Base-by-base conservation (phyloP, 345 rosid genomes). In the Eutrema heterophyllum region DNA sequence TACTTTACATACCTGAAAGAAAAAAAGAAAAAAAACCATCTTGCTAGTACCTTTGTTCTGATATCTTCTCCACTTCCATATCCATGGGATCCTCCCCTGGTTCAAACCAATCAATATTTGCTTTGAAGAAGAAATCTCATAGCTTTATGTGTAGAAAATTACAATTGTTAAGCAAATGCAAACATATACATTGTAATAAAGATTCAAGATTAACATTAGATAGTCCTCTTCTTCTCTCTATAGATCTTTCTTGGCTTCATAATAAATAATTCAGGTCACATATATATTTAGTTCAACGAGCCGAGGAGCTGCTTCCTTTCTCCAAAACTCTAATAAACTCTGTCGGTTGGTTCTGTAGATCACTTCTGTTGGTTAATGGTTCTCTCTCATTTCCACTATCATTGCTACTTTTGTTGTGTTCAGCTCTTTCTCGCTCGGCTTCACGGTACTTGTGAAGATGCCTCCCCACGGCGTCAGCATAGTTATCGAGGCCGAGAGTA, bases 401-500 rank as follows among this genome's bases (percentile, higher is more conserved):
- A 54, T 68, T 52, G 18, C 61, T 73, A 21, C 54, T 50, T 78
- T 76, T 81, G 67, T 61, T 77, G 56, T 78, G 81, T 65, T 72
- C 80, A 59, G 79, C 78, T 78, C 68, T 88, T 54, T 84, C 84
- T 68, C 87, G 78, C 59, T 91, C 94, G 45, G 83, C 86, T 63
- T 86, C 85, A 46, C 94, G 84, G 71, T 77, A 88, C 71, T 82
- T 87, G 49, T 86, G 83, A 48, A 86, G 83, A 75, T 86, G 73
- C 79, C 88, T 87, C n/a, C 80, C 74, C 32, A 84, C 84, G 7
- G 91, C 92, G 41, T 86, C 89, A 21, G 92, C 85, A 48, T 87
- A 82, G 83, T 83, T 75, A 75, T 88, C 97, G 45, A 91, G 84
- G 76, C 97, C 94, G 46, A 91, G 83, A 71, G 92, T 73, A 67